phyloP scores from a whole-genome alignment of 2,329 filamentous ascomycete species.

The Gnomoniopsis smithogilvyi region DNA sequence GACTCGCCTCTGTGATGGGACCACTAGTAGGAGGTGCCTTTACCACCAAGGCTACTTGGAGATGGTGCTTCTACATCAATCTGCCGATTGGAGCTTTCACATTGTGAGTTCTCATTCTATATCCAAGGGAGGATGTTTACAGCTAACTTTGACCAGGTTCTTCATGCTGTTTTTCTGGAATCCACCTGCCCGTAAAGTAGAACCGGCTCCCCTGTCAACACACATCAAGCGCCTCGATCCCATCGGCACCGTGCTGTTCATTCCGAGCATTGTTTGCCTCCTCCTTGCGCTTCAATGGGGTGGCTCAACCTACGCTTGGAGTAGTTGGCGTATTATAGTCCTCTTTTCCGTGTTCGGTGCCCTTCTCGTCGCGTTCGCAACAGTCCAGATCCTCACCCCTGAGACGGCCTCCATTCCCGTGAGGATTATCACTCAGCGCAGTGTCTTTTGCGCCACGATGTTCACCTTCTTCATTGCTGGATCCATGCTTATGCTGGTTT shows the following conservation, averaged over 20 bases:
- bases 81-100: slow-evolving; percentile 53
- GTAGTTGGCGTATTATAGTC: slow-evolving; percentile 47
- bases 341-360: slow-evolving; percentile 50
- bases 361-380: slow-evolving; percentile 43
- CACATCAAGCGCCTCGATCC: slow-evolving; percentile 55
- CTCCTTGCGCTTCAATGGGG: slow-evolving; percentile 64
- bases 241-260: slow-evolving; percentile 56
- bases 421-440: slow-evolving; percentile 52
- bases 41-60: slow-evolving; percentile 45
- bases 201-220: slow-evolving; percentile 31
- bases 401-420: slow-evolving; percentile 56
- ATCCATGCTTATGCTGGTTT: slow-evolving; percentile 52
- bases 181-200: slow-evolving; percentile 31
- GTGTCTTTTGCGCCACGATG: slow-evolving; percentile 45
- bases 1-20: slow-evolving; percentile 50
- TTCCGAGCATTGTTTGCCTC: slow-evolving; percentile 57
- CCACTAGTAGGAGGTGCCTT: slow-evolving; percentile 54
- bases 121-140: no score
- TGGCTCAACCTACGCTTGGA: slow-evolving; percentile 51
- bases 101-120: slow-evolving; percentile 22
- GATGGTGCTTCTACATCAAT: slow-evolving; percentile 60
- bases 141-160: slow-evolving; percentile 18
- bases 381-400: slow-evolving; percentile 50
- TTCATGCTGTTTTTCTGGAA: slow-evolving; percentile 48
- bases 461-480: slow-evolving; percentile 46